Conservation (phyloP, 1,284 basidiomycete species). For the Crepidotus sp. region DNA sequence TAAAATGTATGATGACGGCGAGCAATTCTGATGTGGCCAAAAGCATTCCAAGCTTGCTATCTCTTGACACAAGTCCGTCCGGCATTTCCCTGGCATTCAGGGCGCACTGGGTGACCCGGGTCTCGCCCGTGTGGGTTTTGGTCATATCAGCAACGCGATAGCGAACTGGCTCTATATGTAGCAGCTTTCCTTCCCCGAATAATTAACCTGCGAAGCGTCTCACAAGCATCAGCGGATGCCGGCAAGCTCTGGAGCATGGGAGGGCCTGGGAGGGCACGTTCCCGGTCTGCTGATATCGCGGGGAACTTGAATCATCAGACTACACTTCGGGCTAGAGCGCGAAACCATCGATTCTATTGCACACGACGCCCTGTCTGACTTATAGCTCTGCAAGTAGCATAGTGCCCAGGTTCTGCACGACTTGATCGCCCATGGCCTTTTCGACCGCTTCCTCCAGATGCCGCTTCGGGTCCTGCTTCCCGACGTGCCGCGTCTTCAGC, state of each 20-base stretch:
- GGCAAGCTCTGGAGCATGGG: conserved; percentile 1
- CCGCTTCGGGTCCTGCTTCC: conserved; percentile 95
- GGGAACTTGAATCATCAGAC: background rate
- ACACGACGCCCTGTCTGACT: conserved; percentile 9
- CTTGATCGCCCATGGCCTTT: conserved; percentile 92
- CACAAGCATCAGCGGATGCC: conserved; percentile 9
- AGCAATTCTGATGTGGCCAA: background rate
- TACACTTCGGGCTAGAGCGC: background rate
- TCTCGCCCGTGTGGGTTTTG: background rate
- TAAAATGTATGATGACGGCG: conserved; percentile 19
- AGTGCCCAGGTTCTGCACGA: conserved; percentile 87
- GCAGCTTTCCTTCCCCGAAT: conserved; percentile 7
- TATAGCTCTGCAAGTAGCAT: conserved; percentile 85
- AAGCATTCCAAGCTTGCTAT: too few species aligned
- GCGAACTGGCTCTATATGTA: conserved; percentile 11
- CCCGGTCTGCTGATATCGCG: conserved; percentile 17
- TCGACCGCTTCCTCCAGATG: conserved; percentile 97
- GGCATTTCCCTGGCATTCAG: background rate
- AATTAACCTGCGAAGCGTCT: conserved; percentile 12
- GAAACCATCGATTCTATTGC: conserved; percentile 1
- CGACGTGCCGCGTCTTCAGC: conserved; percentile 92
- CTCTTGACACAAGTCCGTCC: background rate
- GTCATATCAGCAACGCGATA: background rate
- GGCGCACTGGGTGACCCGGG: conserved; percentile 9
- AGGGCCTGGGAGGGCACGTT: too few species aligned